Conservation (phyloP, 345 rosid genomes). For the Eucalyptus sp. region DNA sequence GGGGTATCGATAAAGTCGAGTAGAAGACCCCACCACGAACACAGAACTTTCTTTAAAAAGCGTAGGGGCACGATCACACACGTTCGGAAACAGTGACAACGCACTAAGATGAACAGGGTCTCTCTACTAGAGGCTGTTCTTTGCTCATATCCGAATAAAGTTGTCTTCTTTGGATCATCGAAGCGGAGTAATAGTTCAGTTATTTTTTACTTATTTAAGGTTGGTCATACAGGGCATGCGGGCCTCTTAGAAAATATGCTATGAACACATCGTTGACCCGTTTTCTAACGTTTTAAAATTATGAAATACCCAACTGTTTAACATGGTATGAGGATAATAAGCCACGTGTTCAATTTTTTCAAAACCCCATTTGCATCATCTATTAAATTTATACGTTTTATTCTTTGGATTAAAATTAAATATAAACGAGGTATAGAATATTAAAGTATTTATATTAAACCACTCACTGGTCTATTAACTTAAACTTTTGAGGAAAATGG, state of each 20-base stretch:
- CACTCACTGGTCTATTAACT: not conserved
- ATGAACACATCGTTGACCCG: not conserved
- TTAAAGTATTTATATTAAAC: not conserved
- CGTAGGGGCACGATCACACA: not conserved
- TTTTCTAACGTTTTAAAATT: not conserved
- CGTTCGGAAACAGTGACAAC: not conserved
- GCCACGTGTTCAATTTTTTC: not conserved
- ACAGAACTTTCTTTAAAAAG: not conserved
- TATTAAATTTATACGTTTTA: not conserved
- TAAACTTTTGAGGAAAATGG: not conserved
- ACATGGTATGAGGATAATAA: not conserved
- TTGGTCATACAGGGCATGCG: not conserved
- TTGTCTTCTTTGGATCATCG: not conserved
- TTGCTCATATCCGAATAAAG: not conserved
- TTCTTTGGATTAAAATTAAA: not conserved
- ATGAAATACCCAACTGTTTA: not conserved
- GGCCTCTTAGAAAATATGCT: not conserved
- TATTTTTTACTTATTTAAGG: not conserved
- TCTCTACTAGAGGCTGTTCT: not conserved
- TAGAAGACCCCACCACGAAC: not conserved
- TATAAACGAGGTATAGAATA: rapidly evolving
- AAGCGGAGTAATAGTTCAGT: not conserved
- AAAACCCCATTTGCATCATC: not conserved
- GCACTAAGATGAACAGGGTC: not conserved
- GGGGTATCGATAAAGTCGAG: not conserved